These are phyloP conservation scores for Aaosphaeria arxii DNA, from an alignment of 2,329 filamentous ascomycete species.

Conservation along the genomic window DNA sequence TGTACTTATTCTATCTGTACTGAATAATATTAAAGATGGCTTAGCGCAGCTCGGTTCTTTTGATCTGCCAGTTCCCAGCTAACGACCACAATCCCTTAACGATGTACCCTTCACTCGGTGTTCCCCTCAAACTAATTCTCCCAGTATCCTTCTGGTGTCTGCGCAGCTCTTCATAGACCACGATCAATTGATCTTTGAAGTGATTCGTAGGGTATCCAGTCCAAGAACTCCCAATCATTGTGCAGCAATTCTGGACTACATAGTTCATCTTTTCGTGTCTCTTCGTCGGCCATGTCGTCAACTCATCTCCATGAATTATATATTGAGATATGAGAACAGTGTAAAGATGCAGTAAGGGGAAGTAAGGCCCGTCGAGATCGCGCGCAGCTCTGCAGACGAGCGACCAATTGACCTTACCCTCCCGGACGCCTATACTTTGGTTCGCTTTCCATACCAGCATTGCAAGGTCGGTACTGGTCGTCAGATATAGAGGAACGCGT, in stretches of 20 bases:
- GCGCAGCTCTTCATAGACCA: conserved; percentile 24
- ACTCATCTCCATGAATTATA: conserved; percentile 12
- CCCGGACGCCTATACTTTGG: conserved; percentile 14
- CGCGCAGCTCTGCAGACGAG: conserved; percentile 17
- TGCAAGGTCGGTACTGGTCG: conserved; percentile 1
- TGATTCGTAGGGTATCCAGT: too few species aligned
- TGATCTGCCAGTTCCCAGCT: conserved; percentile 12
- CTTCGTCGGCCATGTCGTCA: conserved; percentile 7
- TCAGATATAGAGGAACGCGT: neutral
- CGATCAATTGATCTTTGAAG: too few species aligned
- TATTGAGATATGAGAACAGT: conserved; percentile 29
- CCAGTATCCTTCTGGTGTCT: conserved; percentile 19
- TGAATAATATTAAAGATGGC: neutral
- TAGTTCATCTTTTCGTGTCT: conserved; percentile 21
- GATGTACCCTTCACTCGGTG: conserved; percentile 20
- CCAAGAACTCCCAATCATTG: conserved; percentile 15
- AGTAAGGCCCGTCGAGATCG: conserved; percentile 11
- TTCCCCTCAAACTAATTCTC: conserved; percentile 22
- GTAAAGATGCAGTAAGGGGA: conserved; percentile 26
- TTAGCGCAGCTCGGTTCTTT: neutral
- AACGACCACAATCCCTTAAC: conserved; percentile 51
- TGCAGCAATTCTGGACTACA: conserved; percentile 25
- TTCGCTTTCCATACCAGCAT: conserved; percentile 29
- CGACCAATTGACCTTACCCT: conserved; percentile 15
- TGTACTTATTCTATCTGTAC: neutral